phyloP scores from a whole-genome alignment of 805 yeast genomes.

The Scheffersomyces coipomensis region DNA sequence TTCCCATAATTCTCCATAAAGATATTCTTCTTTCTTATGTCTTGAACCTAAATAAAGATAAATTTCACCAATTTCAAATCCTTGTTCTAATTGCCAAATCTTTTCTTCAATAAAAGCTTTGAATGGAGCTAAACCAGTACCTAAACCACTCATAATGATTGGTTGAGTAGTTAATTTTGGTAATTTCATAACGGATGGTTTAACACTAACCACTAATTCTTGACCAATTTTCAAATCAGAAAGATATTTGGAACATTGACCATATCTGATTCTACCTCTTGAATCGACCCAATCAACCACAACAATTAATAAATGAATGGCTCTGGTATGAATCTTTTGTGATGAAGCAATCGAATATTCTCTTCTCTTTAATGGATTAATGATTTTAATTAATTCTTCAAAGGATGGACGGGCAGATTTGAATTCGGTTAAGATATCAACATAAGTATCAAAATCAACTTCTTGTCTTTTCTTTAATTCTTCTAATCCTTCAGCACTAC shows the following conservation, averaged over 20 bases:
- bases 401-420: constrained; percentile 77
- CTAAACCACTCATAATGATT: constrained; percentile 93
- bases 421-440: constrained; percentile 78
- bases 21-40: constrained; percentile 91
- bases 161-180: constrained; percentile 88
- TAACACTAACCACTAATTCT: constrained; percentile 89
- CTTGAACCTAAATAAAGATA: constrained; percentile 90
- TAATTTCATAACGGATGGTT: constrained; percentile 95
- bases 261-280: constrained; percentile 81
- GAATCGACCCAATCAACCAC: constrained; percentile 95
- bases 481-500: constrained; percentile 78
- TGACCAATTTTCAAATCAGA: constrained; percentile 77
- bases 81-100: constrained; percentile 88
- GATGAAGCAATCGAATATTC: constrained; percentile 98
- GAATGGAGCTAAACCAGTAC: constrained; percentile 98
- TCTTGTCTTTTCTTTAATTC: constrained; percentile 84
- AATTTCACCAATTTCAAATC: constrained; percentile 83
- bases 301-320: constrained; percentile 86
- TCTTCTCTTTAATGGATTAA: constrained; percentile 91
- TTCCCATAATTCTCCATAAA: constrained; percentile 97
- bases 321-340: constrained; percentile 86
- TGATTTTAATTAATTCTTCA: constrained; percentile 64
- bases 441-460: constrained; percentile 75
- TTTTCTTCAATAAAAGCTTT: constrained; percentile 96
- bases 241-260: constrained; percentile 91